phyloP scores from a whole-genome alignment of 2,329 filamentous ascomycete genomes.

The Setomelanomma holmii region DNA sequence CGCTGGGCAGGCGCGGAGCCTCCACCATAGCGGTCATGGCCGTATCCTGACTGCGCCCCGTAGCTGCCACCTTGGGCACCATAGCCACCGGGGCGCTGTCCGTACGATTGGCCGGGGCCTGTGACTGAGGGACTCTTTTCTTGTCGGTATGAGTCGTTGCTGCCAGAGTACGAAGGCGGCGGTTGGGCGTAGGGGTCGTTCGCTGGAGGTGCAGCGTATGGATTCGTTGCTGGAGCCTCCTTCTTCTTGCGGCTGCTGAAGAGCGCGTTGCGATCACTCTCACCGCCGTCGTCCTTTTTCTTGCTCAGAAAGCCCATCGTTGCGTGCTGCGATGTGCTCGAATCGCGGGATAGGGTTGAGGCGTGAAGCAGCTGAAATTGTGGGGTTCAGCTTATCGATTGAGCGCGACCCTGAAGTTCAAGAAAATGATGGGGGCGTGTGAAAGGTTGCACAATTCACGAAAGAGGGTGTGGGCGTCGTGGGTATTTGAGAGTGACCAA shows the following conservation, averaged over 20 bases:
- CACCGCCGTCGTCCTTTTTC: constrained; percentile 62
- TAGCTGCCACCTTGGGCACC: constrained; percentile 39
- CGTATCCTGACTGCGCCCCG: constrained; percentile 48
- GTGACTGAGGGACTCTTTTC: constrained; percentile 55
- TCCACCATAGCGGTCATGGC: constrained; percentile 59
- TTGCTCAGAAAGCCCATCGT: constrained; percentile 60
- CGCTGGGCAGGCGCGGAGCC: constrained; percentile 27
- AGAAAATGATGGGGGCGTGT: neutral
- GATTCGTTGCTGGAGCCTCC: constrained; percentile 59
- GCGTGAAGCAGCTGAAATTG: constrained; percentile 17
- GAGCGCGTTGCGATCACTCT: constrained; percentile 63
- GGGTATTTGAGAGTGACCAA: constrained; percentile 13
- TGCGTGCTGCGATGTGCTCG: constrained; percentile 4
- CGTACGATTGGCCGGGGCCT: constrained; percentile 52
- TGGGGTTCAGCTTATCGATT: constrained; percentile 27
- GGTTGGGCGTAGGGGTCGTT: constrained; percentile 61
- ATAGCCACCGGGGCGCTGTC: constrained; percentile 47
- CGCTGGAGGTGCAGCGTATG: constrained; percentile 50
- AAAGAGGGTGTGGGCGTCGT: neutral
- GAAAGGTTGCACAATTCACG: constrained; percentile 1
- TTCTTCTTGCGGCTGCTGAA: constrained; percentile 64
- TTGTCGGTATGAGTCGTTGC: constrained; percentile 43
- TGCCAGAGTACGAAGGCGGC: constrained; percentile 49
- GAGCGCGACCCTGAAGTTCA: neutral
- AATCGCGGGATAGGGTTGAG: neutral